Evolutionary conservation across 306 rosid species (phyloP).

Genomic region (Ochetophila trinervis): DNA sequence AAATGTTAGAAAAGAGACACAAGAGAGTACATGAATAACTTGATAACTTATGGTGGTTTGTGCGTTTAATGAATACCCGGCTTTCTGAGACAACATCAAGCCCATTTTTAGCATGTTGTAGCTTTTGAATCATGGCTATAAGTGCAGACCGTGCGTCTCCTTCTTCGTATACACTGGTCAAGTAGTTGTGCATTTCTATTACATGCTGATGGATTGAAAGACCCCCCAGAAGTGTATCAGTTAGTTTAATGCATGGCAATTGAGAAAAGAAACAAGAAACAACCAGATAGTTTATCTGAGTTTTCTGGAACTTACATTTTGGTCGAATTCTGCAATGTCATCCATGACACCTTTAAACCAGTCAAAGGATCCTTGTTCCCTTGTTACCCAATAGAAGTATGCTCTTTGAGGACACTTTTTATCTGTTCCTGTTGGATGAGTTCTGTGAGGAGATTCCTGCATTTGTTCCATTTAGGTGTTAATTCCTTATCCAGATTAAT

Average conservation of each 20-base stretch:
- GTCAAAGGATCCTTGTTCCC: constrained; percentile 92
- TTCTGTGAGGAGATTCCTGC: not conserved
- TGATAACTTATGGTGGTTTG: not conserved
- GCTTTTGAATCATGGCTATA: constrained; percentile 74
- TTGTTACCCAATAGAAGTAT: constrained; percentile 91
- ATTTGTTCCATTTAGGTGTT: not conserved
- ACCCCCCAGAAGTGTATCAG: constrained; percentile 10
- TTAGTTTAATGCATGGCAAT: not conserved
- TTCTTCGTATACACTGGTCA: constrained; percentile 89
- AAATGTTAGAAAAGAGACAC: constrained; percentile 4
- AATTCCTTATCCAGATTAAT: not conserved
- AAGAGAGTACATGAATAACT: not conserved
- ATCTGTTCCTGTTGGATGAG: constrained; percentile 7
- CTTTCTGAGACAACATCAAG: constrained; percentile 84
- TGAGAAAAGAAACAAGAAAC: constrained; percentile 8
- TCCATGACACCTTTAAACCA: constrained; percentile 99
- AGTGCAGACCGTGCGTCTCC: constrained; percentile 93
- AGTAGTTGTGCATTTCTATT: constrained; percentile 91
- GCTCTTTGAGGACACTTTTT: constrained; percentile 69
- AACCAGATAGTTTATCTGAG: not conserved
- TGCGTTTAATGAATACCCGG: constrained; percentile 46
- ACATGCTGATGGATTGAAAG: constrained; percentile 51
- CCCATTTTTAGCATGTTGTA: constrained; percentile 88
- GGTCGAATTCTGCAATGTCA: constrained; percentile 77
- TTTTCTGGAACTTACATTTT: constrained; percentile 43